These are phyloP conservation scores for Dioscorea alata DNA, from an alignment of 106 monocot species.

Conservation along the genomic window DNA sequence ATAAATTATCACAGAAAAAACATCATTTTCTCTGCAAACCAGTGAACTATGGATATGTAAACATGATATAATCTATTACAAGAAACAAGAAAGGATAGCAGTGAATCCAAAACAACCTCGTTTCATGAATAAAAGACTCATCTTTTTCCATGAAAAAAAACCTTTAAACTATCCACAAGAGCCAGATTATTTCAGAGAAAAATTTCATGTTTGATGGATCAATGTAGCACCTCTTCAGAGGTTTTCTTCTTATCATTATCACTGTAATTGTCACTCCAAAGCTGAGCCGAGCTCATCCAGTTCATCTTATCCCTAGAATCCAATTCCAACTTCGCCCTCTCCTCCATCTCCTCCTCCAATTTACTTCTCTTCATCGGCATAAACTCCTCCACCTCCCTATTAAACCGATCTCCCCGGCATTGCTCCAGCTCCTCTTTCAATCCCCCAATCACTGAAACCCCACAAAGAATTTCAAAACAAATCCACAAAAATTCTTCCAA, in stretches of 20 bases:
- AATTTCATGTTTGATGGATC: too few species aligned
- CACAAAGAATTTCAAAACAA: background rate
- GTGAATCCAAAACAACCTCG: too few species aligned
- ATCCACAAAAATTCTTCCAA: background rate
- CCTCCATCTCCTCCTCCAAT: conserved; percentile 19
- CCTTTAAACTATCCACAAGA: too few species aligned
- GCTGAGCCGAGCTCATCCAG: conserved; percentile 95
- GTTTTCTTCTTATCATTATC: background rate
- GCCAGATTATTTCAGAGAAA: too few species aligned
- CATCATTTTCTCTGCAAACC: too few species aligned
- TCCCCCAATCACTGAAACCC: conserved; percentile 44
- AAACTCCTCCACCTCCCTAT: conserved; percentile 34
- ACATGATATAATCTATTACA: background rate
- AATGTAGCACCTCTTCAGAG: background rate
- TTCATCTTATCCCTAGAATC: conserved; percentile 54
- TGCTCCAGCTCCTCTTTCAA: conserved; percentile 50
- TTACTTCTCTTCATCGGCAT: conserved; percentile 34
- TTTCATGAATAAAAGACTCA: too few species aligned
- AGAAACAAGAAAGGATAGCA: too few species aligned
- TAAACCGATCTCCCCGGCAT: conserved; percentile 17
- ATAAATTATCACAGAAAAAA: background rate
- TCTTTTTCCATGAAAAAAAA: too few species aligned
- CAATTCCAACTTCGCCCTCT: conserved; percentile 26
- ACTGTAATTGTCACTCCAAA: conserved; percentile 66
- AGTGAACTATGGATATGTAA: too few species aligned